Base-by-base conservation (phyloP, 371 early-diverging fungal species). In the Syncephalastrum contaminatum region DNA sequence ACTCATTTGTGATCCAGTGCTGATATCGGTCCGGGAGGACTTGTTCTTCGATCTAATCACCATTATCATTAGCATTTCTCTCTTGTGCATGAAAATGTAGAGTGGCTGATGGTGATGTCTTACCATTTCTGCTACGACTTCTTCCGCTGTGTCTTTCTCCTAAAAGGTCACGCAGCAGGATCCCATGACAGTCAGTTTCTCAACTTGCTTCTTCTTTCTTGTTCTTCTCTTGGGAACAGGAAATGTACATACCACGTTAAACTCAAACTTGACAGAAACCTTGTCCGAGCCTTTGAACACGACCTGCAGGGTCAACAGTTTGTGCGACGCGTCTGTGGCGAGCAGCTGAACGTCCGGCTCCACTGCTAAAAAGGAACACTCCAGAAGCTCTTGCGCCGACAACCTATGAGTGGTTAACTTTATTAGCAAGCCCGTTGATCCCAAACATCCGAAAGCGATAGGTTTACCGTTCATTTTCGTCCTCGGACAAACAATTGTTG, bases 121-220 rank as follows among this genome's bases (percentile, higher is more conserved):
- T 73, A 67, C 89, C 93, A 96, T 94, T 69, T 96, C 96, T 41
- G 83, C 85, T 8, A 93, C 92, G 7, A 96, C 93, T 60, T 89
- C 88, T 54, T 94, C 94, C 1, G 94, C 92, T 5, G 95, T 95
- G 58, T 96, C 96, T 6, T 83, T 86, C 40, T 90, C 87, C 69
- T 65, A 40, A 40, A 51, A 16, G 19, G 27, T 30, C 18, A 56
- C 16, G 15, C n/a, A 56, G 14, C 16, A 41, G 6, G 19, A 24
- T 22, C 15, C 30, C 18, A 21, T 47, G 40, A 18, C 21, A 6
- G 22, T 10, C 21, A 36, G 16, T 10, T 22, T 46, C 40, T 40
- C 15, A 48, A 16, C 19, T 2, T n/a, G n/a, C n/a, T 18, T 27
- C 20, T 19, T 36, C 40, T 30, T 46, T 25, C 22, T 13, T 8